phyloP scores from a whole-genome alignment of 2,329 filamentous ascomycete species.

The Diaporthe caulivora region DNA sequence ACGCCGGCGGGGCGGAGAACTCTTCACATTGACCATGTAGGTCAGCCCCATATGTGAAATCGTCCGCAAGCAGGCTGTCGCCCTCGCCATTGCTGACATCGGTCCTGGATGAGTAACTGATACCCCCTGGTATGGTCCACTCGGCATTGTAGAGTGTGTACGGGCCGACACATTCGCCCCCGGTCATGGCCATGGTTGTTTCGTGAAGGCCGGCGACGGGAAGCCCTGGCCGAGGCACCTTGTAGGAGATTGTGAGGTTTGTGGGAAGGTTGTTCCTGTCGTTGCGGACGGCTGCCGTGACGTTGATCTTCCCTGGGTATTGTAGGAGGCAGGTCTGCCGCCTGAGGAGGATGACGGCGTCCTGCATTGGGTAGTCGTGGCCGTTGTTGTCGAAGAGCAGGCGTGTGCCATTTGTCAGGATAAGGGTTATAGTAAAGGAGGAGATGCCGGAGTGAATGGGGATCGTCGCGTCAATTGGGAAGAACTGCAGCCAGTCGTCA shows the following conservation, averaged over 20 bases:
- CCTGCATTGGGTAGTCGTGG: slow-evolving; percentile 62
- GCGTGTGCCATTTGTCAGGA: slow-evolving; percentile 2
- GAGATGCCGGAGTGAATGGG: slow-evolving; percentile 69
- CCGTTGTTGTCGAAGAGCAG: slow-evolving; percentile 66
- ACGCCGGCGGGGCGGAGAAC: background rate
- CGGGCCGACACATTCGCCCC: slow-evolving; percentile 28
- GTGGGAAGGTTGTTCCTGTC: slow-evolving; percentile 21
- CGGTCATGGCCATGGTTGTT: slow-evolving; percentile 33
- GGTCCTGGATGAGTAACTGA: slow-evolving; percentile 32
- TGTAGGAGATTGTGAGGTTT: slow-evolving; percentile 32
- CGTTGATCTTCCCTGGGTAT: slow-evolving; percentile 52
- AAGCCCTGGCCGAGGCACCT: slow-evolving; percentile 25
- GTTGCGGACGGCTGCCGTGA: slow-evolving; percentile 49
- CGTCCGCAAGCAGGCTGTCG: slow-evolving; percentile 9
- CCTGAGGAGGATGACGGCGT: slow-evolving; percentile 63
- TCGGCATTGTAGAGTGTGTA: slow-evolving; percentile 33
- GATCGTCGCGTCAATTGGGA: slow-evolving; percentile 59
- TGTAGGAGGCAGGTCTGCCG: slow-evolving; percentile 65
- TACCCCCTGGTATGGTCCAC: slow-evolving; percentile 36
- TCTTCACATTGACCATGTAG: slow-evolving; percentile 29
- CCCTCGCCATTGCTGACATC: slow-evolving; percentile 34
- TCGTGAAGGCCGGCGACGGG: slow-evolving; percentile 36
- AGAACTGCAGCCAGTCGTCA: slow-evolving; percentile 49
- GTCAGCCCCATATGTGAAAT: slow-evolving; percentile 34
- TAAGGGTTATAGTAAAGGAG: slow-evolving; percentile 57